Evolutionary conservation across 192 early-diverging fungal species (phyloP).

Genomic region (Dissophora globulifera): DNA sequence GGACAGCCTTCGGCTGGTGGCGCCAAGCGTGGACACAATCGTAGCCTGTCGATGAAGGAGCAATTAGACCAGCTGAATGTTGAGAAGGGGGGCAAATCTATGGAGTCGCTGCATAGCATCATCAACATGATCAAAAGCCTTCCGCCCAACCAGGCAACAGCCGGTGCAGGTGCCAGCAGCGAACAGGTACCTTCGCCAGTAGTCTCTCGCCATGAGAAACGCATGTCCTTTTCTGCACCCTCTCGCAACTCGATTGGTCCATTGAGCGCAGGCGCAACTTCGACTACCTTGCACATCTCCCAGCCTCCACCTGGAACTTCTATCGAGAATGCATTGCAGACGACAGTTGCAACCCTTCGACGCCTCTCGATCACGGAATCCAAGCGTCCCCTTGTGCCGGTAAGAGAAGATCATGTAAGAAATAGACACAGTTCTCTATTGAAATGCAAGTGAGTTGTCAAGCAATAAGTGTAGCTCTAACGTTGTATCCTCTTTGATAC

Average conservation of each 20-base stretch:
- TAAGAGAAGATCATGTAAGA: constrained; percentile 49
- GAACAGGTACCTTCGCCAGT: constrained; percentile 34
- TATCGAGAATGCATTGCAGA: constrained; percentile 56
- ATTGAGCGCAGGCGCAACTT: neutral
- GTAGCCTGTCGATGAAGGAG: constrained; percentile 46
- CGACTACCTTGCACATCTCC: constrained; percentile 39
- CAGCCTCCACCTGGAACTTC: constrained; percentile 40
- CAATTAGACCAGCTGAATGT: constrained; percentile 23
- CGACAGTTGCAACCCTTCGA: constrained; percentile 53
- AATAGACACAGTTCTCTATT: neutral
- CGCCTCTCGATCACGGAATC: constrained; percentile 47
- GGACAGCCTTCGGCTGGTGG: neutral
- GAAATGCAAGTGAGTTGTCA: too few relatives aligned
- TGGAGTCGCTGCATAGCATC: constrained; percentile 64
- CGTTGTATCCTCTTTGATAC: neutral
- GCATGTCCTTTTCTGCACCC: constrained; percentile 28
- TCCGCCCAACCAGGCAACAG: constrained; percentile 31
- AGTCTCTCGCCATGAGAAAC: constrained; percentile 46
- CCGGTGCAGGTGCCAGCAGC: neutral
- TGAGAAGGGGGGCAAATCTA: constrained; percentile 44
- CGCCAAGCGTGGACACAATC: constrained; percentile 12
- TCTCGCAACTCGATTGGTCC: constrained; percentile 9
- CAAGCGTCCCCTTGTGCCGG: constrained; percentile 26
- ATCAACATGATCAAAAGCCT: constrained; percentile 64
- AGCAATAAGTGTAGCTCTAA: too few relatives aligned